Conservation (phyloP, 495 filamentous ascomycete species). For the Hypoxylon subgilvum region DNA sequence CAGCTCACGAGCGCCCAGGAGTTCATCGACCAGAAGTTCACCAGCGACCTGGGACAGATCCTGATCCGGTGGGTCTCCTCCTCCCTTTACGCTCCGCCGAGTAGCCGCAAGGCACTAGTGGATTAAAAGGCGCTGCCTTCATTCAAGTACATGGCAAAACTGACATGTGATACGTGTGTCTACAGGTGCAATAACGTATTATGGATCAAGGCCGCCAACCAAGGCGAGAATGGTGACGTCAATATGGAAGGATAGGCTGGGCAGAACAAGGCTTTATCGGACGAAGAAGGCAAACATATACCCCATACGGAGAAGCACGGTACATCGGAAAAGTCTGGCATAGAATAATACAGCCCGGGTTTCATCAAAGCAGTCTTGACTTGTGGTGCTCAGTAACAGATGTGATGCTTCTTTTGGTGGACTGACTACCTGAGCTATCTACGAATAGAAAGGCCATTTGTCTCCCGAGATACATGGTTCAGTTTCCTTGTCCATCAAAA, state of each 20-base stretch:
- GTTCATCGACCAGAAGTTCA: constrained; percentile 85
- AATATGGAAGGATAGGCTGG: constrained; percentile 66
- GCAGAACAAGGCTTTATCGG: not conserved
- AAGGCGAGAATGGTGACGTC: constrained; percentile 60
- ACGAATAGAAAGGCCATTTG: too few relatives aligned
- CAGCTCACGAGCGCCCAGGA: constrained; percentile 89
- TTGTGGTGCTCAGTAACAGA: too few relatives aligned
- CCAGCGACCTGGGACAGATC: constrained; percentile 83
- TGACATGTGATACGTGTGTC: constrained; percentile 56
- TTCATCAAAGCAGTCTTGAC: too few relatives aligned
- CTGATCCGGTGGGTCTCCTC: constrained; percentile 75
- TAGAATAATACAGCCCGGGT: too few relatives aligned
- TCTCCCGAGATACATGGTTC: too few relatives aligned
- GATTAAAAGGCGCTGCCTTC: too few relatives aligned
- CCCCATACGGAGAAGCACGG: constrained; percentile 13
- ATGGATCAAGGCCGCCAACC: constrained; percentile 77
- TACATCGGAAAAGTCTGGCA: not conserved
- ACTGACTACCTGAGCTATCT: too few relatives aligned
- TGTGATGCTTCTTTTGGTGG: too few relatives aligned
- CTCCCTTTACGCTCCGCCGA: too few relatives aligned
- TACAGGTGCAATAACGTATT: constrained; percentile 83
- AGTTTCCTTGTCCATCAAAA: too few relatives aligned
- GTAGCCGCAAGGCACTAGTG: too few relatives aligned
- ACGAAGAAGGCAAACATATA: constrained; percentile 21
- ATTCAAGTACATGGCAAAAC: too few relatives aligned